Percentiles rank a stretch among this genome's conserved stretches.
Conservation (phyloP, 2,329 filamentous ascomycete species). For the Fusarium nematophilum region DNA sequence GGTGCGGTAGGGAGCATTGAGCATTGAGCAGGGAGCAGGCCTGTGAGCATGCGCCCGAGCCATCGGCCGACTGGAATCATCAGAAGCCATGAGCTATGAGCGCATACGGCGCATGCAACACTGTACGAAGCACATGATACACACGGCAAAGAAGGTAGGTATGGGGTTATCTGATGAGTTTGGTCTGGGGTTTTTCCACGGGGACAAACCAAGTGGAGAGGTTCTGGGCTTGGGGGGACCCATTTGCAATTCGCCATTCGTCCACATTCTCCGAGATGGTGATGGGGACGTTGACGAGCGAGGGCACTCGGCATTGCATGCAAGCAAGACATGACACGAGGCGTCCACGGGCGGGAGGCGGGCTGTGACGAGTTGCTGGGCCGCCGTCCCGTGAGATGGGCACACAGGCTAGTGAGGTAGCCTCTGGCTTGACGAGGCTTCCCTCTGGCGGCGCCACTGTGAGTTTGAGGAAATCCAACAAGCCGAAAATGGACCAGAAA, state of each 20-base stretch:
- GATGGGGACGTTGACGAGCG: constrained; percentile 8
- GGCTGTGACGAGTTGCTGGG: constrained; percentile 8
- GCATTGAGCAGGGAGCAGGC: too few relatives aligned
- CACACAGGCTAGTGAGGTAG: constrained; percentile 3
- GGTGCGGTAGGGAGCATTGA: too few relatives aligned
- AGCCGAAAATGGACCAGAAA: constrained; percentile 7
- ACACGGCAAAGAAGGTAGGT: constrained; percentile 8
- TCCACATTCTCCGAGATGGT: constrained; percentile 10
- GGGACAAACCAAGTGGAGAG: constrained; percentile 31
- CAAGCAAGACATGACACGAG: constrained; percentile 9
- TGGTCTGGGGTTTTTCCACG: constrained; percentile 30
- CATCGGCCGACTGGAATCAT: constrained; percentile 37
- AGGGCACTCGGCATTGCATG: constrained; percentile 11
- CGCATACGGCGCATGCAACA: constrained; percentile 32
- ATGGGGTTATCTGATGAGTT: constrained; percentile 11
- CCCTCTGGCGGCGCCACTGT: constrained; percentile 3
- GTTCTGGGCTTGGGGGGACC: constrained; percentile 23
- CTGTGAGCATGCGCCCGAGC: constrained; percentile 12
- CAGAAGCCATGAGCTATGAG: constrained; percentile 19
- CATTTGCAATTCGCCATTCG: too few relatives aligned
- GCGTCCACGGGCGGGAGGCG: not conserved
- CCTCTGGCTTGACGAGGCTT: not conserved
- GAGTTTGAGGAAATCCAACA: not conserved
- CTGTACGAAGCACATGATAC: constrained; percentile 29
- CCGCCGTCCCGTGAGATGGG: constrained; percentile 6